Percentiles rank a stretch among this genome's conserved stretches.
Conservation (phyloP, 2,329 filamentous ascomycete genomes). For the Fusarium robinianum region DNA sequence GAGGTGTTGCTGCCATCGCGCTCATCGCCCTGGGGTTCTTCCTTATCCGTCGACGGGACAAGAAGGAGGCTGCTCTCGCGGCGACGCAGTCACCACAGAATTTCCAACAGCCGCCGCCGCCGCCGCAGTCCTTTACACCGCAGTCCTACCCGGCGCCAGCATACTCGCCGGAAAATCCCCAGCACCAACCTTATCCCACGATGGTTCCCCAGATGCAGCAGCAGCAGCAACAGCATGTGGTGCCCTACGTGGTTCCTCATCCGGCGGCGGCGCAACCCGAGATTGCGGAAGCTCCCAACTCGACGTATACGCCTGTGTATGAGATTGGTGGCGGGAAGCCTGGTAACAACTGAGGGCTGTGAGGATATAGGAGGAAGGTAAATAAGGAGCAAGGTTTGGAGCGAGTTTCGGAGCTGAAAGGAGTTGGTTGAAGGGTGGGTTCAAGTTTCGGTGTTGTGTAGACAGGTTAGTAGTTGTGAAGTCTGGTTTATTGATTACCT, state of each 20-base stretch:
- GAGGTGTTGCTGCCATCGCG: constrained; percentile 17
- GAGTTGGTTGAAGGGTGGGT: too few relatives aligned
- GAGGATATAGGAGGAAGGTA: not conserved
- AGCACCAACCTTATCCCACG: too few relatives aligned
- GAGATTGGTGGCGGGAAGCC: not conserved
- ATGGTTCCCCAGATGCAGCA: too few relatives aligned
- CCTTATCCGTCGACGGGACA: constrained; percentile 23
- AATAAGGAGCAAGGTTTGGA: too few relatives aligned
- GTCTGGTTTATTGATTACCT: too few relatives aligned
- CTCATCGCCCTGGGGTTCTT: constrained; percentile 11
- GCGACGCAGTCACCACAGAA: constrained; percentile 8
- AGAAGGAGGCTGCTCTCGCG: constrained; percentile 3
- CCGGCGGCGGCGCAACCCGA: not conserved
- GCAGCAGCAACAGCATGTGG: too few relatives aligned
- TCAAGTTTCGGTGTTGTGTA: too few relatives aligned
- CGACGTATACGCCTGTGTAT: not conserved
- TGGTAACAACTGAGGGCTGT: not conserved
- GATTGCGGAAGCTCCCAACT: not conserved
- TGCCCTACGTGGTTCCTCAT: not conserved
- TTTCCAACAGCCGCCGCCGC: constrained; percentile 9
- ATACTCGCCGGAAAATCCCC: too few relatives aligned
- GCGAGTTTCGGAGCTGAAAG: too few relatives aligned
- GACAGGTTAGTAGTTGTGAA: too few relatives aligned
- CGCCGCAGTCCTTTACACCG: constrained; percentile 15
- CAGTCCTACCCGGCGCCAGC: constrained; percentile 5